Percentiles rank a stretch among this genome's conserved stretches.
phyloP scores from a whole-genome alignment of 176 grass and related monocot species.

The Oryza meyeriana region DNA sequence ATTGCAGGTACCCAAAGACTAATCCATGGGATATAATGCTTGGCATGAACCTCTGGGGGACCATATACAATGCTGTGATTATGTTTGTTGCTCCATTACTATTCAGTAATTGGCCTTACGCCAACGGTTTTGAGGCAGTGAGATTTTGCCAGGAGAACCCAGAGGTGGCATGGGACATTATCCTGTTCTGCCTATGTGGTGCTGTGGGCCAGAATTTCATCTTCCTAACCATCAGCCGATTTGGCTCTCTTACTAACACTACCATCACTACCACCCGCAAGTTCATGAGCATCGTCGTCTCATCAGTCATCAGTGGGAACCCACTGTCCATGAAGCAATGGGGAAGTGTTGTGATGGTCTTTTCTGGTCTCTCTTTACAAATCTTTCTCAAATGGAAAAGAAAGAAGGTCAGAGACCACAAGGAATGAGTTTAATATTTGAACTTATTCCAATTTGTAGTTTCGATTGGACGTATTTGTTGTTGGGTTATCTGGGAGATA shows the following conservation, averaged over 20 bases:
- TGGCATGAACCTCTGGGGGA: constrained; percentile 99
- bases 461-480: constrained; percentile 26
- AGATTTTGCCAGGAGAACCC: constrained; percentile 78
- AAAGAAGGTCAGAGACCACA: constrained; percentile 59
- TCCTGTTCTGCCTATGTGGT: constrained; percentile 83
- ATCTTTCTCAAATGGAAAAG: constrained; percentile 83
- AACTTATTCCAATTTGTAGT: constrained; percentile 11
- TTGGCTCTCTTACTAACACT: constrained; percentile 94
- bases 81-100: constrained; percentile 75
- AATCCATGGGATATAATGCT: constrained; percentile 98
- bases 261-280: constrained; percentile 95
- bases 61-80: constrained; percentile 77
- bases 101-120: constrained; percentile 70
- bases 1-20: constrained; percentile 77
- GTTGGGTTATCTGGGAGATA: constrained; percentile 11
- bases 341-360: constrained; percentile 69
- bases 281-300: constrained; percentile 90
- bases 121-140: constrained; percentile 80
- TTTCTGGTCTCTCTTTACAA: constrained; percentile 66
- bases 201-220: constrained; percentile 94
- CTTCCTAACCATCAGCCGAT: constrained; percentile 94
- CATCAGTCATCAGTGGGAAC: constrained; percentile 81
- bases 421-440: constrained; percentile 32
- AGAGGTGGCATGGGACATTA: constrained; percentile 93
- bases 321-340: constrained; percentile 70